Evolutionary conservation across 106 monocot genomes (phyloP), one percentile per base, ranked within the genome.

Genomic region (Dioscorea alata): DNA sequence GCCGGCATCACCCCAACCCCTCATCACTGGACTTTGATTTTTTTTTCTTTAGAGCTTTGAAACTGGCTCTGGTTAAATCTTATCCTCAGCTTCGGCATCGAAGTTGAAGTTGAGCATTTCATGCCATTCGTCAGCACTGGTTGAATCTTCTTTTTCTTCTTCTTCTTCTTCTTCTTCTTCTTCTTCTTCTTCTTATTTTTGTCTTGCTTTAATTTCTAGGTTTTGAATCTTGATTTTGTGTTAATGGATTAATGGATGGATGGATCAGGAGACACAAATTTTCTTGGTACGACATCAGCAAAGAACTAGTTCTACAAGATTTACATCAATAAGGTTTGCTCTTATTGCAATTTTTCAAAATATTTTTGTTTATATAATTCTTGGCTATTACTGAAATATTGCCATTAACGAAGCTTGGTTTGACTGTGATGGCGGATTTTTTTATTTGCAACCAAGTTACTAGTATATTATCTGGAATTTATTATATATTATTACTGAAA

Each of bases 41-140:
- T n/a, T n/a, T n/a, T n/a, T n/a, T n/a, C n/a, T n/a, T n/a, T n/a
- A n/a, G n/a, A n/a, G n/a, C n/a, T n/a, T n/a, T n/a, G n/a, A n/a
- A n/a, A n/a, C n/a, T n/a, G n/a, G n/a, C n/a, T n/a, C n/a, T n/a
- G n/a, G n/a, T n/a, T n/a, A n/a, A n/a, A n/a, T n/a, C n/a, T n/a
- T n/a, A n/a, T n/a, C n/a, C n/a, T n/a, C n/a, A n/a, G n/a, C n/a
- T n/a, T 99, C 65, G 92, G 92, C 34, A 89, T 99, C 17, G 77
- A 89, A 18, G 97, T 90, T 63, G 81, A 85, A 28, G n/a, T 70
- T 49, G 86, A 92, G 0, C 87, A 99, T 69, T 92, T 99, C 72
- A 77, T 90, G 12, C 92, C 97, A 60, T 99, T 90, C 87, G 92
- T 92, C 84, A 92, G 97, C 54, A 92, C 89, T 18, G 97, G 97